These are phyloP conservation scores for Picea engelmannii DNA, from an alignment of 83 land plant species.

Conservation along the genomic window DNA sequence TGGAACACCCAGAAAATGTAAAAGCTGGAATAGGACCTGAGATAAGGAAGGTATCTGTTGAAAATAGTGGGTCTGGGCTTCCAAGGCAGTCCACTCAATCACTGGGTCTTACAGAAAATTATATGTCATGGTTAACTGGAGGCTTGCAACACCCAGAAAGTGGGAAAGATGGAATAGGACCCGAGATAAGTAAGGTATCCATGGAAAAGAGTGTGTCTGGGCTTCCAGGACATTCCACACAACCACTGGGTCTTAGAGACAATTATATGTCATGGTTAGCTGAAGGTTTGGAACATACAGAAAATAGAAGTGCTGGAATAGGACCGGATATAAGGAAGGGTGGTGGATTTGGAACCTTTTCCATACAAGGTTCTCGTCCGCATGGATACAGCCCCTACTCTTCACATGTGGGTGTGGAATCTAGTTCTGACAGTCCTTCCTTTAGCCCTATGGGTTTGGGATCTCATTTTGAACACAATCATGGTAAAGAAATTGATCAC, in stretches of 20 bases:
- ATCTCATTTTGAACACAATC: background rate
- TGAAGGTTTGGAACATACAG: background rate
- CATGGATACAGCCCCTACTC: background rate
- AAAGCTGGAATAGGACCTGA: too few relatives aligned
- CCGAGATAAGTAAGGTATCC: background rate
- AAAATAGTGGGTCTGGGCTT: background rate
- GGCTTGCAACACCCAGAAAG: background rate
- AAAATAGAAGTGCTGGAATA: background rate
- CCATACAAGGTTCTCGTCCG: background rate
- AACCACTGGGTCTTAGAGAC: background rate
- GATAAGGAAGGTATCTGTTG: background rate
- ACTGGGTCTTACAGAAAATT: background rate
- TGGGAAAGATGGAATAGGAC: background rate
- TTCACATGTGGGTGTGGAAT: background rate
- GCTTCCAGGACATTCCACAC: background rate
- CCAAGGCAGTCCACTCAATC: background rate
- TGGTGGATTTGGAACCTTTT: background rate
- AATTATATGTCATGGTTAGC: background rate
- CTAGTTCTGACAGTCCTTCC: background rate
- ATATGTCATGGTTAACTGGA: background rate
- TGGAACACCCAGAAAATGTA: too few relatives aligned
- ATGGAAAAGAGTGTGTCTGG: background rate
- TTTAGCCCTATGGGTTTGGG: background rate
- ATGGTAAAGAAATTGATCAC: constrained; percentile 69
- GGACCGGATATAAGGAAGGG: background rate